phyloP scores from a whole-genome alignment of 768 basidiomycete species.

The Pleurotus cornucopiae region DNA sequence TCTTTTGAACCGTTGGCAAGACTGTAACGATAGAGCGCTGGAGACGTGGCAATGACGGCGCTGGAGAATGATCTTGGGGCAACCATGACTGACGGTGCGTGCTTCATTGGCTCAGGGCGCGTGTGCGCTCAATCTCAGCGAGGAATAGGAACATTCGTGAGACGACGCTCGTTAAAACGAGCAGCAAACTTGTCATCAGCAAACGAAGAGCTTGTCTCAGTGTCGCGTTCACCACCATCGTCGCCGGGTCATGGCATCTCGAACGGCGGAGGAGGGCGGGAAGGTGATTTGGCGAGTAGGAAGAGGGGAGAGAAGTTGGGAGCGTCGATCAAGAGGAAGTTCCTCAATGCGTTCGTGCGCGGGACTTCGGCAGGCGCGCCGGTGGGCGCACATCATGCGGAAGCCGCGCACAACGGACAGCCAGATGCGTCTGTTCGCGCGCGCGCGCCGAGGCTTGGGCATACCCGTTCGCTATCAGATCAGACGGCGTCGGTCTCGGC shows the following conservation, averaged over 20 bases:
- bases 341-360: constrained; percentile 26
- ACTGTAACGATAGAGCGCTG: neutral
- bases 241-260: constrained; percentile 11
- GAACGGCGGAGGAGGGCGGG: constrained; percentile 20
- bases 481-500: neutral
- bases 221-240: neutral
- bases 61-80: neutral
- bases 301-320: constrained; percentile 15
- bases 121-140: neutral
- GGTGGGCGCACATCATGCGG: too few relatives aligned
- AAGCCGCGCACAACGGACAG: too few relatives aligned
- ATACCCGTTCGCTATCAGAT: neutral
- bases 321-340: constrained; percentile 30
- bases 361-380: neutral
- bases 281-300: neutral
- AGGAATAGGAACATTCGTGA: neutral
- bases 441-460: neutral
- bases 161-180: constrained; percentile 1
- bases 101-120: neutral
- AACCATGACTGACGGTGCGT: neutral
- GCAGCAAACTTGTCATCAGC: constrained; percentile 3
- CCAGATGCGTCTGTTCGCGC: neutral
- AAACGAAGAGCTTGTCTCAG: neutral
- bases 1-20: neutral
- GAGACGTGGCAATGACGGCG: neutral